Conservation (phyloP, 2,329 filamentous ascomycete species). For the Sporothrix pallida region DNA sequence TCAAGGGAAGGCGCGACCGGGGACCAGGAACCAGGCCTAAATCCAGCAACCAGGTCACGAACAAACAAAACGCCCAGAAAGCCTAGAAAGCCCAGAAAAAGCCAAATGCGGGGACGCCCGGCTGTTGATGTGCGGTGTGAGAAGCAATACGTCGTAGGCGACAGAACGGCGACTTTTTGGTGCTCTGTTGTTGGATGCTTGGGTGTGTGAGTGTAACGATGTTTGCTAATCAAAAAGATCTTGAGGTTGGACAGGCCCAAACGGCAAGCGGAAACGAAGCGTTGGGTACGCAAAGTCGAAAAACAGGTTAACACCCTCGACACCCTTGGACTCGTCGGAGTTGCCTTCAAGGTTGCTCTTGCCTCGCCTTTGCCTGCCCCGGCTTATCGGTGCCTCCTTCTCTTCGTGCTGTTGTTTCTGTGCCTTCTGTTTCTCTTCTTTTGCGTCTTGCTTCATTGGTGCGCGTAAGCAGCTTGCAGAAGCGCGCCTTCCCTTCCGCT, state of each 20-base stretch:
- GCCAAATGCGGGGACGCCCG: constrained; percentile 22
- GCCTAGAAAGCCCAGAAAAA: constrained; percentile 4
- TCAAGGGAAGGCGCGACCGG: constrained; percentile 11
- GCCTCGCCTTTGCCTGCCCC: not conserved
- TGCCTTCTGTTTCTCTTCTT: too few species aligned
- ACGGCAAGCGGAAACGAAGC: not conserved
- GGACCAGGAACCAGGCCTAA: not conserved
- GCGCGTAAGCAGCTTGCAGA: not conserved
- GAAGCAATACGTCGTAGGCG: constrained; percentile 1
- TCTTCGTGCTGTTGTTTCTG: not conserved
- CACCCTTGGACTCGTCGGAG: not conserved
- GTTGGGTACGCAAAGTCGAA: not conserved
- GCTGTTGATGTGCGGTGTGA: not conserved
- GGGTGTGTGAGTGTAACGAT: constrained; percentile 8
- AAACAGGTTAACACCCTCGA: not conserved
- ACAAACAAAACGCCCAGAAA: not conserved
- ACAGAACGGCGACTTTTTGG: not conserved
- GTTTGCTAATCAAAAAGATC: not conserved
- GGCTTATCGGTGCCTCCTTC: not conserved
- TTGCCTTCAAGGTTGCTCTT: not conserved
- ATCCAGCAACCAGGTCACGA: too few species aligned
- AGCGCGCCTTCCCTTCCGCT: constrained; percentile 10
- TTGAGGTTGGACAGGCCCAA: not conserved
- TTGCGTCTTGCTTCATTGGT: too few species aligned
- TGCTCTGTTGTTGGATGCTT: too few species aligned